Percentiles rank a stretch among this genome's conserved stretches.
These are phyloP conservation scores for Chenopodium album DNA, from an alignment of 148 eudicot species.

Conservation along the genomic window DNA sequence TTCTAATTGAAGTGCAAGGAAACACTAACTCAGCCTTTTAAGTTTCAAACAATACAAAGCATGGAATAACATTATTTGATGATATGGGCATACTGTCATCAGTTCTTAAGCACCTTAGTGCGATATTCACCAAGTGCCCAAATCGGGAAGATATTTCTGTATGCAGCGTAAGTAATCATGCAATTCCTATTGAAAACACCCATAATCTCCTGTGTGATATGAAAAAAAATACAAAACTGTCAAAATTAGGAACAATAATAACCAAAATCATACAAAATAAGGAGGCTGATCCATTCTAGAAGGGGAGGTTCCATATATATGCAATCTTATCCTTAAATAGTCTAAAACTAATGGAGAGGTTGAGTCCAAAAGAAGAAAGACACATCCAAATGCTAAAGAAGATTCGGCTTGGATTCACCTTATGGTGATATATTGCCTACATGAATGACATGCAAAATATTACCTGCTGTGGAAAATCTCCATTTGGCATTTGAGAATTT, in stretches of 20 bases:
- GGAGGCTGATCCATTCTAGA: neutral
- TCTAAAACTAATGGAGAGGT: neutral
- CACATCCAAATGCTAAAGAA: neutral
- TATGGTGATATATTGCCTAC: neutral
- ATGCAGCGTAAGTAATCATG: constrained; percentile 81
- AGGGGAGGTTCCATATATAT: neutral
- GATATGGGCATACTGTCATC: neutral
- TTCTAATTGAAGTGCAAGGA: neutral
- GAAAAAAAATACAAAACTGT: constrained; percentile 2
- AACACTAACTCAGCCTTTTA: neutral
- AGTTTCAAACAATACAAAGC: constrained; percentile 2
- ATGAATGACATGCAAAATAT: constrained; percentile 4
- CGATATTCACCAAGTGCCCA: constrained; percentile 96
- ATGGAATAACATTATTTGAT: neutral
- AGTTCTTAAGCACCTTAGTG: constrained; percentile 41
- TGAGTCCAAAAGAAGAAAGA: neutral
- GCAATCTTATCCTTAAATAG: neutral
- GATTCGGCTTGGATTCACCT: neutral
- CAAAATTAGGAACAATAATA: neutral
- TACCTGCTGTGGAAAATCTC: constrained; percentile 95
- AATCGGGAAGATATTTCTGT: constrained; percentile 79
- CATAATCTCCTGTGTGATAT: constrained; percentile 67
- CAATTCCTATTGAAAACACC: constrained; percentile 95
- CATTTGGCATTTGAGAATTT: constrained; percentile 78
- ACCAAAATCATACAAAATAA: neutral